Conservation (phyloP, 208 protist genomes). For the Leishmania tropica region DNA sequence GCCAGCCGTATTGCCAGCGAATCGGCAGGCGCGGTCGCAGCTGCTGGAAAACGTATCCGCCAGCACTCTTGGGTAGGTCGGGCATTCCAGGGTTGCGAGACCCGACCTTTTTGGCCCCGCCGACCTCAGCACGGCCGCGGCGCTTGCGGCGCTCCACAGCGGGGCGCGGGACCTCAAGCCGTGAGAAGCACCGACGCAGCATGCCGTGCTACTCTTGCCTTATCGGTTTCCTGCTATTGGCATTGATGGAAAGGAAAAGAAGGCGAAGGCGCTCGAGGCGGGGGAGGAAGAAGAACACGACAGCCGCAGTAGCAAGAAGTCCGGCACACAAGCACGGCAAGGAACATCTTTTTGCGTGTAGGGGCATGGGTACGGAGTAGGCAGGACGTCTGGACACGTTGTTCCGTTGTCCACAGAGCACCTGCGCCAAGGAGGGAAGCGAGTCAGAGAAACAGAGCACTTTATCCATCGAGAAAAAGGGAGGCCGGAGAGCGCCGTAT, state of each 20-base stretch:
- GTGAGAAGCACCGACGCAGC: slow-evolving; percentile 29
- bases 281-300: not conserved
- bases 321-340: not conserved
- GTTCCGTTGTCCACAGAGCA: not conserved
- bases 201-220: slow-evolving; percentile 7
- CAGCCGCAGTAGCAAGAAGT: not conserved
- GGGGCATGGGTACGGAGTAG: not conserved
- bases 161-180: slow-evolving; percentile 38
- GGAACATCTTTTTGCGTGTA: not conserved
- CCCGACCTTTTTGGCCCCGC: slow-evolving; percentile 18
- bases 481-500: not conserved
- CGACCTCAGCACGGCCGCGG: slow-evolving; percentile 16
- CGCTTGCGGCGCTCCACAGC: slow-evolving; percentile 69
- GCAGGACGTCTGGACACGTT: not conserved
- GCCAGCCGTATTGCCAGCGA: slow-evolving; percentile 88
- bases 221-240: not conserved
- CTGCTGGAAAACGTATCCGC: slow-evolving; percentile 83
- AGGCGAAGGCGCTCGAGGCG: not conserved
- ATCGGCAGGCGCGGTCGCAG: slow-evolving; percentile 74
- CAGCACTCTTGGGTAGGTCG: slow-evolving; percentile 80
- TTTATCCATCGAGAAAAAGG: not conserved
- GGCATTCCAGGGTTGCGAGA: slow-evolving; percentile 48
- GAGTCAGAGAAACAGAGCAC: not conserved
- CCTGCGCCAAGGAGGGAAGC: not conserved
- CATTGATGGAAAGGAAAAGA: not conserved